Conservation (phyloP, 2,329 filamentous ascomycete genomes). For the Colletotrichum sp. region DNA sequence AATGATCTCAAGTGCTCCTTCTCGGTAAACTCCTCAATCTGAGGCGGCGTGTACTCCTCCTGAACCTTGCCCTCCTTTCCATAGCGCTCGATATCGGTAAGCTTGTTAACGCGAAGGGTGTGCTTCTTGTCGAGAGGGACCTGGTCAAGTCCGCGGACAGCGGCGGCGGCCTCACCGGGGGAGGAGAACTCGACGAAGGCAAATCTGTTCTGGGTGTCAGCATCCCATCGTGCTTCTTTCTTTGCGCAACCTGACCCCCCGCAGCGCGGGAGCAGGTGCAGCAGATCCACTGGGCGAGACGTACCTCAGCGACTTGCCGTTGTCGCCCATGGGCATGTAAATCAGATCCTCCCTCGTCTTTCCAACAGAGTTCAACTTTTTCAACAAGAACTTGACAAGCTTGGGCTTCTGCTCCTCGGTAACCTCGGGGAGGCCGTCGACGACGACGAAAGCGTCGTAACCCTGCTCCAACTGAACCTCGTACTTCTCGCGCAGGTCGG, state of each 20-base stretch:
- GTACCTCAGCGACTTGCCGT: constrained; percentile 86
- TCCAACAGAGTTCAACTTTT: constrained; percentile 88
- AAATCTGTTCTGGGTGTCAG: constrained; percentile 63
- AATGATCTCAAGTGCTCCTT: constrained; percentile 96
- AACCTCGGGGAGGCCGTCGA: constrained; percentile 92
- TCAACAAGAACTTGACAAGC: constrained; percentile 93
- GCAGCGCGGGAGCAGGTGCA: neutral
- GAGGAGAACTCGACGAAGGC: constrained; percentile 97
- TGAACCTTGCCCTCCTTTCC: constrained; percentile 92
- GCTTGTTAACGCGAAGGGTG: constrained; percentile 94
- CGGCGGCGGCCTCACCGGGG: constrained; percentile 85
- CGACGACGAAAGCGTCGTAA: constrained; percentile 93
- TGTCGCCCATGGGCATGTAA: constrained; percentile 91
- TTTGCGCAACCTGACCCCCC: neutral
- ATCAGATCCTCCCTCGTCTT: constrained; percentile 85
- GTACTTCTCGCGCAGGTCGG: constrained; percentile 91
- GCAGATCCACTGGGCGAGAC: constrained; percentile 31
- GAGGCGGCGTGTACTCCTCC: constrained; percentile 84
- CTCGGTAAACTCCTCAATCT: constrained; percentile 84
- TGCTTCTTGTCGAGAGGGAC: constrained; percentile 96
- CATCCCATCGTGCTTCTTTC: neutral
- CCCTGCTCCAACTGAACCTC: constrained; percentile 96
- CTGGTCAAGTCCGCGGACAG: constrained; percentile 86
- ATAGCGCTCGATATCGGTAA: constrained; percentile 96
- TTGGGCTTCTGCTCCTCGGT: constrained; percentile 91